phyloP scores from a whole-genome alignment of 2,329 filamentous ascomycete genomes.

The Blastomyces parvus region DNA sequence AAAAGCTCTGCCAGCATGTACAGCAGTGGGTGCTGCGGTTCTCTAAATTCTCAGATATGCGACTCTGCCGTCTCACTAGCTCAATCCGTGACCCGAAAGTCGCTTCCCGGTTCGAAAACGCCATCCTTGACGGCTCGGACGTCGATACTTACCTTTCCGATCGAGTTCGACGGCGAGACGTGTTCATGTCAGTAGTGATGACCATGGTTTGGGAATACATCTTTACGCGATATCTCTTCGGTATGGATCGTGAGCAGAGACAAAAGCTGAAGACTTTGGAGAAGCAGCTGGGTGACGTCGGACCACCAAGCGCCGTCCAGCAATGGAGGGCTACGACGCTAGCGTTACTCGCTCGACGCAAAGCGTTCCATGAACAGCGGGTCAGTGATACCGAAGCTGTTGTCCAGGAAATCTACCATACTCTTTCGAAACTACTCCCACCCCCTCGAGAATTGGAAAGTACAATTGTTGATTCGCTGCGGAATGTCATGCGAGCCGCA shows the following conservation, averaged over 20 bases:
- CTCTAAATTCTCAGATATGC: slow-evolving; percentile 93
- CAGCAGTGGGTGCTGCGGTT: slow-evolving; percentile 97
- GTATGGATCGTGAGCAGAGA: slow-evolving; percentile 94
- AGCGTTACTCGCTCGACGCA: slow-evolving; percentile 71
- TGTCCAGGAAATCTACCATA: slow-evolving; percentile 81
- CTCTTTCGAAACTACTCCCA: slow-evolving; percentile 72
- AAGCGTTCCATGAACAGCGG: slow-evolving; percentile 71
- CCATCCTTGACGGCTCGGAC: slow-evolving; percentile 86
- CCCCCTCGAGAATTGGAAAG: slow-evolving; percentile 71
- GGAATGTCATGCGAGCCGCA: slow-evolving; percentile 77
- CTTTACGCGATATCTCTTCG: slow-evolving; percentile 95
- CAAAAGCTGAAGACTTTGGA: slow-evolving; percentile 96
- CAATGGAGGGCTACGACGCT: slow-evolving; percentile 96
- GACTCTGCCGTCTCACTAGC: slow-evolving; percentile 69
- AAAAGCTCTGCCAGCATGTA: slow-evolving; percentile 88
- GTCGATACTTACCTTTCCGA: slow-evolving; percentile 82
- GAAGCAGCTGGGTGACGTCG: slow-evolving; percentile 81
- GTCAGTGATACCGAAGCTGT: slow-evolving; percentile 89
- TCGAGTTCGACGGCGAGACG: slow-evolving; percentile 76
- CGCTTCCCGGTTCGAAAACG: slow-evolving; percentile 87
- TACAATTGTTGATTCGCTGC: slow-evolving; percentile 74
- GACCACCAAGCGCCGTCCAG: slow-evolving; percentile 77
- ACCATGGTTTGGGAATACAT: slow-evolving; percentile 99
- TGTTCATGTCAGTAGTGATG: slow-evolving; percentile 99
- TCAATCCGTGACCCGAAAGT: slow-evolving; percentile 89